A percentile compares a stretch with the other conserved stretches of the same genome.
Conservation (phyloP, 2,329 filamentous ascomycete genomes). For the Colletotrichum sansevieriae region DNA sequence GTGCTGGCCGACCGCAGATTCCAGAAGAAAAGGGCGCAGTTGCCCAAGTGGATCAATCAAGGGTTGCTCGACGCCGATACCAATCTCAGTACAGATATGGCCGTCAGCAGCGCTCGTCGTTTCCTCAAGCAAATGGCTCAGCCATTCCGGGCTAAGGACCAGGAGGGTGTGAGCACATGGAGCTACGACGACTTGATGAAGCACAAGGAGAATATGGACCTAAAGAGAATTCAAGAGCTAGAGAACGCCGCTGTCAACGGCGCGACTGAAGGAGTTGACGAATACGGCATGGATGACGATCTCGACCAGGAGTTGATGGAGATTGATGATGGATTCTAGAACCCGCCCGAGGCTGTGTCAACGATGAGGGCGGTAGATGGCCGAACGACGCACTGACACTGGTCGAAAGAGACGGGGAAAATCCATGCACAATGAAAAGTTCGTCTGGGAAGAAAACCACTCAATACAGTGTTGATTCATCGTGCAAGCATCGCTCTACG, state of each 20-base stretch:
- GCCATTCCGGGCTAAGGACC: slow-evolving; percentile 84
- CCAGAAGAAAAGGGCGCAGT: slow-evolving; percentile 88
- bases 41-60: slow-evolving; percentile 97
- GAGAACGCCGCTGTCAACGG: slow-evolving; percentile 55
- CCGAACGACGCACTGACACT: no score
- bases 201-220: slow-evolving; percentile 81
- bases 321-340: slow-evolving; percentile 50
- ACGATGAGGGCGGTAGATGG: no score
- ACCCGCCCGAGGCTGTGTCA: not conserved
- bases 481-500: not conserved
- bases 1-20: slow-evolving; percentile 95
- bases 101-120: slow-evolving; percentile 86
- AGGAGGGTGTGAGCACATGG: slow-evolving; percentile 96
- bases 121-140: slow-evolving; percentile 94
- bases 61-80: slow-evolving; percentile 86
- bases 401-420: not conserved
- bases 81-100: slow-evolving; percentile 96
- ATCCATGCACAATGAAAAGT: not conserved
- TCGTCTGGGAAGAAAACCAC: no score
- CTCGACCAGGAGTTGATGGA: slow-evolving; percentile 70
- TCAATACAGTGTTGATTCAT: not conserved
- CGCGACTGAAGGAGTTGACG: slow-evolving; percentile 51
- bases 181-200: slow-evolving; percentile 81
- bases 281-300: slow-evolving; percentile 65
- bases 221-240: slow-evolving; percentile 75